Evolutionary conservation across 2,329 filamentous ascomycete genomes (phyloP).

Genomic region (Fusarium kyushuense): DNA sequence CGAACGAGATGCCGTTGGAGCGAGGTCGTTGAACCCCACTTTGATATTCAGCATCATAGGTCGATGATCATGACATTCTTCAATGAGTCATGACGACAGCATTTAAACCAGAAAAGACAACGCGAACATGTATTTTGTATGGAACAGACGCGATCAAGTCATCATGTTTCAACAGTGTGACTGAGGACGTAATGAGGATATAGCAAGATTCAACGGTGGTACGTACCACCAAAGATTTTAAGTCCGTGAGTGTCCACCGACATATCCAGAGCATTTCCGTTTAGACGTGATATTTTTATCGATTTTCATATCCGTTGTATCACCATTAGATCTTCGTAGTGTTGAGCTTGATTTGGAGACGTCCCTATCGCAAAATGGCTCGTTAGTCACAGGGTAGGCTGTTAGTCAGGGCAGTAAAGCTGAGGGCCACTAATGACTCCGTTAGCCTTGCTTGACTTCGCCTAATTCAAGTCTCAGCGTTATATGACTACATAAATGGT

Average conservation of each 20-base stretch:
- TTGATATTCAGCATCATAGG: conserved; percentile 24
- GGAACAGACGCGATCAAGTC: background rate
- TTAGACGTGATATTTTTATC: conserved; percentile 6
- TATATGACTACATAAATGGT: conserved; percentile 7
- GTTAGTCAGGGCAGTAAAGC: conserved; percentile 4
- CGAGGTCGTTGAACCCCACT: conserved; percentile 30
- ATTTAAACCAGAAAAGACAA: background rate
- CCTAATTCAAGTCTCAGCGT: background rate
- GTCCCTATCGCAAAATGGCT: background rate
- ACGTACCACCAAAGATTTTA: background rate
- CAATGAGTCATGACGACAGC: conserved; percentile 39
- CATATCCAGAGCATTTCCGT: conserved; percentile 28
- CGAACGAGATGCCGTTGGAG: conserved; percentile 12
- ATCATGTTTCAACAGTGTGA: background rate
- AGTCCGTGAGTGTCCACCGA: conserved; percentile 13
- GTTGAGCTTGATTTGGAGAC: conserved; percentile 12
- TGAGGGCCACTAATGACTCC: conserved; percentile 12
- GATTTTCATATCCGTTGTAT: conserved; percentile 18
- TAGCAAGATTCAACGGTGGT: background rate
- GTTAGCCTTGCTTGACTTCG: background rate
- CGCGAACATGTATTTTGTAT: background rate
- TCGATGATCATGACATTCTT: conserved; percentile 22
- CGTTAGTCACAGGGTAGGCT: background rate
- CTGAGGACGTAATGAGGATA: background rate
- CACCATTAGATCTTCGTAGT: conserved; percentile 27